A percentile compares a stretch with the other conserved stretches of the same genome.
phyloP scores from a whole-genome alignment of 306 rosid genomes.

The Rosa chinensis region DNA sequence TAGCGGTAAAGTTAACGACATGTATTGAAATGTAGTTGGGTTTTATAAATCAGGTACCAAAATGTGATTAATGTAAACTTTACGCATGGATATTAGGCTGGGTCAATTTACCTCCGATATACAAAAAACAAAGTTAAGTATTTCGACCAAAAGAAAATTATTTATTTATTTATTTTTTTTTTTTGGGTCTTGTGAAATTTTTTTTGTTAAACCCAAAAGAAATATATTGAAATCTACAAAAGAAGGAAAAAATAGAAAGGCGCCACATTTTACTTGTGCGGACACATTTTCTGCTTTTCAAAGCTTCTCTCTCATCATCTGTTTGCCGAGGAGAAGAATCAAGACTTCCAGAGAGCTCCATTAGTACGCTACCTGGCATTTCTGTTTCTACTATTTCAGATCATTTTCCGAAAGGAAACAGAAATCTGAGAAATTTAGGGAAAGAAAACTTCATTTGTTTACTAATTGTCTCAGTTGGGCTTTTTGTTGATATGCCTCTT shows the following conservation, averaged over 20 bases:
- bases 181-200: too few relatives aligned
- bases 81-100: too few relatives aligned
- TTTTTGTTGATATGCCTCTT: not conserved
- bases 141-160: too few relatives aligned
- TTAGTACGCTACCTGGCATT: not conserved
- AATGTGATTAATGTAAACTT: too few relatives aligned
- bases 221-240: not conserved
- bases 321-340: not conserved
- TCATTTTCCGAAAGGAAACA: not conserved
- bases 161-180: too few relatives aligned
- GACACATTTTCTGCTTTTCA: not conserved
- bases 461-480: not conserved
- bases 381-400: not conserved
- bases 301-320: conserved; percentile 3
- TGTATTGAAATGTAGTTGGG: too few relatives aligned
- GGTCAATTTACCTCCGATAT: too few relatives aligned
- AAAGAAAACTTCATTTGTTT: not conserved
- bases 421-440: not conserved
- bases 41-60: too few relatives aligned
- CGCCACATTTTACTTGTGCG: not conserved
- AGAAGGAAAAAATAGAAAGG: not conserved
- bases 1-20: too few relatives aligned
- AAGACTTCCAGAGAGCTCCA: not conserved
- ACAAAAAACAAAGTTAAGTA: too few relatives aligned
- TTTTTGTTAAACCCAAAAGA: too few relatives aligned